Evolutionary conservation across 371 early-diverging fungal species (phyloP).

Genomic region (Coemansia sp.): DNA sequence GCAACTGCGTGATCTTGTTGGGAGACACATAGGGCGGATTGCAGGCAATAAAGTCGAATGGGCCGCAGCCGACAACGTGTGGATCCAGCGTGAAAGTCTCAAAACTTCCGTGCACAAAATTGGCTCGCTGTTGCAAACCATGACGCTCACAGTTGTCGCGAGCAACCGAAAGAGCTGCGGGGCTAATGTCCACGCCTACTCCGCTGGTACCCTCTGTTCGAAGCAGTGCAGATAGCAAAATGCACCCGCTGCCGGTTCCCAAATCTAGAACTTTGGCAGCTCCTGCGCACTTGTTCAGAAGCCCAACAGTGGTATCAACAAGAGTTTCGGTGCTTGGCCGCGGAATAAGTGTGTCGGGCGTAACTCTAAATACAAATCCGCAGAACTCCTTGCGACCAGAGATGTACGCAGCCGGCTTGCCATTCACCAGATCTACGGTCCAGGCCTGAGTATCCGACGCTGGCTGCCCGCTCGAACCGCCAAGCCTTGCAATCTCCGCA

Average conservation of each 20-base stretch:
- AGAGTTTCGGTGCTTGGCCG: slow-evolving; percentile 68
- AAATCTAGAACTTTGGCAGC: slow-evolving; percentile 61
- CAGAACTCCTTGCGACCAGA: slow-evolving; percentile 60
- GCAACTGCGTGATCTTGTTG: slow-evolving; percentile 42
- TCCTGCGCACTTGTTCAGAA: background rate
- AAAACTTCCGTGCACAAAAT: slow-evolving; percentile 54
- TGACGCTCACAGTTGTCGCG: slow-evolving; percentile 52
- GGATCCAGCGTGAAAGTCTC: slow-evolving; percentile 38
- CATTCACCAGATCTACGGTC: slow-evolving; percentile 33
- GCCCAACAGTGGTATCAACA: slow-evolving; percentile 55
- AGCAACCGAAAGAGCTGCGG: slow-evolving; percentile 61
- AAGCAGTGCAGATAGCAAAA: slow-evolving; percentile 61
- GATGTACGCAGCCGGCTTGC: slow-evolving; percentile 61
- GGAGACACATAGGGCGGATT: slow-evolving; percentile 73
- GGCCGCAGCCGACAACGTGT: slow-evolving; percentile 17
- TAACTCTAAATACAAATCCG: slow-evolving; percentile 59
- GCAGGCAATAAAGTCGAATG: slow-evolving; percentile 68
- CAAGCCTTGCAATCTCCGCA: slow-evolving; percentile 50
- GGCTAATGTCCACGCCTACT: slow-evolving; percentile 67
- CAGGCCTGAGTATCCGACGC: background rate
- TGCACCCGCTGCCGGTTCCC: slow-evolving; percentile 76
- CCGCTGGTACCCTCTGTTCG: slow-evolving; percentile 49
- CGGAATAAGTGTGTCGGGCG: slow-evolving; percentile 68
- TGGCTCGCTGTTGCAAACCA: slow-evolving; percentile 37
- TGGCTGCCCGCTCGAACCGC: background rate